Evolutionary conservation across 176 grass and related monocot genomes (phyloP).

Genomic region (Microstegium vimineum): DNA sequence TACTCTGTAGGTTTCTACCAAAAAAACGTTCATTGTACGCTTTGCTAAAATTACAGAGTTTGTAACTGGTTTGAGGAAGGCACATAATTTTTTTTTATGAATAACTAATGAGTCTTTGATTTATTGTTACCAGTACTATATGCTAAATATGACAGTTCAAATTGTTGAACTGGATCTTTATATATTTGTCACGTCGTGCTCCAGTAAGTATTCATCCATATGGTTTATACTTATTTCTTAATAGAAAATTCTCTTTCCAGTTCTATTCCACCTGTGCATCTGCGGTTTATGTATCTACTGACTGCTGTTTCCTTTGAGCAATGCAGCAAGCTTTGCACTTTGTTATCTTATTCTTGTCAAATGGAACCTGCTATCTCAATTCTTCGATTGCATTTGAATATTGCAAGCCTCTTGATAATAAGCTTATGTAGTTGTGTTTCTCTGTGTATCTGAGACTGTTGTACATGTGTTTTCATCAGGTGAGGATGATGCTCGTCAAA

Average conservation of each 20-base stretch:
- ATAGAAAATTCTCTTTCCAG: not conserved
- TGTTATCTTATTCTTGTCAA: not conserved
- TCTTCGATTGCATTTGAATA: not conserved
- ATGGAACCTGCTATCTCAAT: not conserved
- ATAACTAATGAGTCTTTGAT: not conserved
- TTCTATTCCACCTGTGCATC: not conserved
- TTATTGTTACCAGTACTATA: not conserved
- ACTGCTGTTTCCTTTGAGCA: not conserved
- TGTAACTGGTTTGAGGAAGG: not conserved
- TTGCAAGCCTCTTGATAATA: not conserved
- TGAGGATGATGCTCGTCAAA: constrained; percentile 64
- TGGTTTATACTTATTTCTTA: not conserved
- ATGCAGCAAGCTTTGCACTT: not conserved
- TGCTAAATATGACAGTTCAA: not conserved
- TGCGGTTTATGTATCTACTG: not conserved
- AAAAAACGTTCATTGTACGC: not conserved
- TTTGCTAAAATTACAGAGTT: not conserved
- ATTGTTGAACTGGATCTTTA: not conserved
- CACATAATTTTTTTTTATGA: not conserved
- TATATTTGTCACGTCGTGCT: too few relatives aligned
- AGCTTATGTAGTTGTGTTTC: not conserved
- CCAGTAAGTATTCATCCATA: not conserved
- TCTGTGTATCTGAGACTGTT: not conserved
- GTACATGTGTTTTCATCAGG: constrained; percentile 36
- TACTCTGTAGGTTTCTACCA: not conserved